Evolutionary conservation across 2,329 filamentous ascomycete genomes (phyloP), one percentile per base, ranked within the genome.

Genomic region (Fusarium oxysporum): DNA sequence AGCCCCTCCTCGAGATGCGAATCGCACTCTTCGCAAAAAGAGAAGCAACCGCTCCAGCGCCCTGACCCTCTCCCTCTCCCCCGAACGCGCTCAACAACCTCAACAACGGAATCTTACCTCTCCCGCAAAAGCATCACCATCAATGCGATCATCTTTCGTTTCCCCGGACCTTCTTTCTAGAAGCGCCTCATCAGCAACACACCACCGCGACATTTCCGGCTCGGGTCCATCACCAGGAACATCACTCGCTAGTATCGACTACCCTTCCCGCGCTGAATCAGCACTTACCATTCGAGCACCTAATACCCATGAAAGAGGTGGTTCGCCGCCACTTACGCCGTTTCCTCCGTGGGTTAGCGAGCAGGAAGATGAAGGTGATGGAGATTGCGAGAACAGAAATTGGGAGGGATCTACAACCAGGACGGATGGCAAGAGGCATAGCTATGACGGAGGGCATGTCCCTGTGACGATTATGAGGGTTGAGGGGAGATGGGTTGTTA

Each of bases 331-430:
- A 0, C 60, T 79, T 6, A 80, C 77, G 2, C 76, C 76, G 8
- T 80, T 80, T 33, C 78, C 78, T 14, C 74, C 76, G 4, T 78
- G 76, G 76, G 55, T 65, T 2, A 62, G 65, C 13, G 71, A 68
- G 10, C 65, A 71, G 5, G 75, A 75, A 10, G 75, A 68, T 6
- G 65, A 71, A 17, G 72, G 69, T 1, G 74, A 69, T 3, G 73
- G 65, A 7, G 72, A 68, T 3, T 73, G 68, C 8, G 70, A 74
- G 21, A 48, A 35, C 8, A 66, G 51, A 5, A 60, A 41, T 1
- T 77, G 74, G 74, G 63, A 62, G 28, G 65, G 51, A 4, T 62
- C 30, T 21, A 60, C 21, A 23, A 58, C 30, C 8, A 60, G 45
- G 16, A 61, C 33, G 33, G 55, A 51, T 32, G 45, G 17, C 2